These are phyloP conservation scores for Tetrapisispora phaffii DNA, from an alignment of 805 yeast genomes.

Conservation along the genomic window DNA sequence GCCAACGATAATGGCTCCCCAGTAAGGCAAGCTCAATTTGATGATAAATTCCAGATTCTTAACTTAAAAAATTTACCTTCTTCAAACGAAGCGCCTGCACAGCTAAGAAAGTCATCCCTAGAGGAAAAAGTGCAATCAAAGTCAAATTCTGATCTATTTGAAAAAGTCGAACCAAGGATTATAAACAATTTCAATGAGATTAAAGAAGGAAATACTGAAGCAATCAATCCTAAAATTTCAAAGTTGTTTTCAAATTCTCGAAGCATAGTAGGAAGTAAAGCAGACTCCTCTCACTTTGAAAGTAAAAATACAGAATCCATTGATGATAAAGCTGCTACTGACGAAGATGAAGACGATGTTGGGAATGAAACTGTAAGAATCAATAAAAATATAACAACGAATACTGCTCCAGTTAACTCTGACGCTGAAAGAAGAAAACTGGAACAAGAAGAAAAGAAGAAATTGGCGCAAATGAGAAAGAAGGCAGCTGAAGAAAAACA, in stretches of 20 bases:
- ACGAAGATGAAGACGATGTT: slow-evolving; percentile 1
- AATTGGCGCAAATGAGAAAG: too few species aligned
- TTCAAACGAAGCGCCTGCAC: neutral
- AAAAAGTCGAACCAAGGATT: slow-evolving; percentile 9
- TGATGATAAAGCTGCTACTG: neutral
- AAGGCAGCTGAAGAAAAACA: neutral
- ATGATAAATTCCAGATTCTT: slow-evolving; percentile 6
- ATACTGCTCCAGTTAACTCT: too few species aligned
- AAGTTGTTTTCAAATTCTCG: neutral
- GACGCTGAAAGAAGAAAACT: too few species aligned
- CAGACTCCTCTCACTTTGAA: neutral
- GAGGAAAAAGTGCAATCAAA: slow-evolving; percentile 4
- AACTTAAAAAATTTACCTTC: neutral
- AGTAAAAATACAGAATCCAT: neutral
- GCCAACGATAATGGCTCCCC: slow-evolving; percentile 28
- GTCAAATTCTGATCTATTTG: neutral
- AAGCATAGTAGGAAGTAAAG: neutral
- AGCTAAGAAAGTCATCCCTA: slow-evolving; percentile 3
- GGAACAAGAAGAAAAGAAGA: too few species aligned
- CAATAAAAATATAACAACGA: neutral
- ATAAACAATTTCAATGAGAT: slow-evolving; percentile 20
- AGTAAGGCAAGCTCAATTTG: slow-evolving; percentile 16
- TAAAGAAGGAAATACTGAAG: neutral
- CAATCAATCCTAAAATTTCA: too few species aligned
- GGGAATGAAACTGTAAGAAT: slow-evolving; percentile 4